Percentiles rank a stretch among this genome's conserved stretches.
phyloP scores from a whole-genome alignment of 257 asterid genomes.

The Oldenlandia corymbosa region DNA sequence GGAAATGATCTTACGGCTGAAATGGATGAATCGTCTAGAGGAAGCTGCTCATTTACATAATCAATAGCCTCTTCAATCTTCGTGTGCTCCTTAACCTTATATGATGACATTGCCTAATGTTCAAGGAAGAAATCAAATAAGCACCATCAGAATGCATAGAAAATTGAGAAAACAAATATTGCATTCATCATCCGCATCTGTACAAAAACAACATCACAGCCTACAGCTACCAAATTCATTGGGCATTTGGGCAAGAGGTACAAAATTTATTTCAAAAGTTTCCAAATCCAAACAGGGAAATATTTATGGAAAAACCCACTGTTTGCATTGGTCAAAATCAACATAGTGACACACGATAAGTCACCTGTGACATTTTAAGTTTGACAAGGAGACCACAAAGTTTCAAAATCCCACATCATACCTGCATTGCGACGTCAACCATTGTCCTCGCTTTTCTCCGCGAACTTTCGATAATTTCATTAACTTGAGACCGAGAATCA shows the following conservation, averaged over 20 bases:
- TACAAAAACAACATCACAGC: neutral
- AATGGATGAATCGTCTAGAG: slow-evolving; percentile 30
- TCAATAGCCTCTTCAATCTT: slow-evolving; percentile 64
- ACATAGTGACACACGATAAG: no score
- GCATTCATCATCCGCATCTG: neutral
- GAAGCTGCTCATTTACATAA: slow-evolving; percentile 35
- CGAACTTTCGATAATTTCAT: slow-evolving; percentile 75
- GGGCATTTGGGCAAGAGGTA: neutral
- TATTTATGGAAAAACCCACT: neutral
- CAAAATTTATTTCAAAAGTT: neutral
- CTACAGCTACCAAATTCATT: neutral
- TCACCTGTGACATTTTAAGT: no score
- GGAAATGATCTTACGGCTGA: slow-evolving; percentile 34
- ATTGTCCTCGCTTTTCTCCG: slow-evolving; percentile 65
- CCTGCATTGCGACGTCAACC: slow-evolving; percentile 92
- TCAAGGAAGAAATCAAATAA: neutral
- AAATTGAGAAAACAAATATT: neutral
- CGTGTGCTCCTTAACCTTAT: slow-evolving; percentile 41
- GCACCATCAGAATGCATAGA: neutral
- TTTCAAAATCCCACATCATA: no score
- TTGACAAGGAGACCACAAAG: no score
- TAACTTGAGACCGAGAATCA: slow-evolving; percentile 55
- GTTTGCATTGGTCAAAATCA: no score
- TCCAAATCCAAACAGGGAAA: neutral
- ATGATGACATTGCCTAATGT: slow-evolving; percentile 61